Percentiles rank a stretch among this genome's conserved stretches.
Conservation (phyloP, 495 filamentous ascomycete genomes). For the Glutinoglossum americanum region DNA sequence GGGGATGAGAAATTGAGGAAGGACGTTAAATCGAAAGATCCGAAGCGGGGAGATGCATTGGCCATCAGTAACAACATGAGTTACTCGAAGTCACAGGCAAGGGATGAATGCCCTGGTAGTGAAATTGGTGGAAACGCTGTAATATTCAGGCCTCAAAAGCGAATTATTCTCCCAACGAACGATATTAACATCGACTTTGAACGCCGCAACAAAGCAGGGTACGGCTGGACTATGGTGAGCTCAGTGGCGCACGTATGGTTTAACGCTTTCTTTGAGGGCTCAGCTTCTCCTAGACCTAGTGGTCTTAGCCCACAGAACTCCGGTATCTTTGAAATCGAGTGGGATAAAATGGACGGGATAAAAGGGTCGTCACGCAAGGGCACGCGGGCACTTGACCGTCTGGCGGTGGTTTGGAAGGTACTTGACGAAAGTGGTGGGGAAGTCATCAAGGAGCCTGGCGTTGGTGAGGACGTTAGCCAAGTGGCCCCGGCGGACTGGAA, state of each 20-base stretch:
- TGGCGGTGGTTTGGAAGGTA: slow-evolving; percentile 68
- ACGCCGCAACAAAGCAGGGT: slow-evolving; percentile 50
- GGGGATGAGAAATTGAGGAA: background rate
- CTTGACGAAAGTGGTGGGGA: slow-evolving; percentile 10
- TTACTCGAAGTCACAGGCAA: background rate
- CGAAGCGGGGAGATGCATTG: background rate
- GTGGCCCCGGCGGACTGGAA: slow-evolving; percentile 45
- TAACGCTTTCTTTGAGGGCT: slow-evolving; percentile 73
- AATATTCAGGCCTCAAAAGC: slow-evolving; percentile 48
- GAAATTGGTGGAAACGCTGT: slow-evolving; percentile 38
- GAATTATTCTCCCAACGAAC: slow-evolving; percentile 48
- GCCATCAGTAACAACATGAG: background rate
- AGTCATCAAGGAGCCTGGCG: background rate
- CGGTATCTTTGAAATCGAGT: slow-evolving; percentile 30
- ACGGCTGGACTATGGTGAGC: slow-evolving; percentile 75
- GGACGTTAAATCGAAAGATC: background rate
- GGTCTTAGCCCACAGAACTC: slow-evolving; percentile 6
- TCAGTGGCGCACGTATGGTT: slow-evolving; percentile 92
- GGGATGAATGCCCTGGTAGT: slow-evolving; percentile 4
- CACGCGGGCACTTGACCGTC: slow-evolving; percentile 51
- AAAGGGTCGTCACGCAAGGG: slow-evolving; percentile 70
- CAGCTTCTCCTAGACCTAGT: background rate
- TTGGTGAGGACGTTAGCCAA: background rate
- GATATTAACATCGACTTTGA: slow-evolving; percentile 86
- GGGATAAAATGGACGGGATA: slow-evolving; percentile 48